A percentile compares a stretch with the other conserved stretches of the same genome.
Evolutionary conservation across 331 rosid genomes (phyloP).

Genomic region (Telfairia occidentalis): DNA sequence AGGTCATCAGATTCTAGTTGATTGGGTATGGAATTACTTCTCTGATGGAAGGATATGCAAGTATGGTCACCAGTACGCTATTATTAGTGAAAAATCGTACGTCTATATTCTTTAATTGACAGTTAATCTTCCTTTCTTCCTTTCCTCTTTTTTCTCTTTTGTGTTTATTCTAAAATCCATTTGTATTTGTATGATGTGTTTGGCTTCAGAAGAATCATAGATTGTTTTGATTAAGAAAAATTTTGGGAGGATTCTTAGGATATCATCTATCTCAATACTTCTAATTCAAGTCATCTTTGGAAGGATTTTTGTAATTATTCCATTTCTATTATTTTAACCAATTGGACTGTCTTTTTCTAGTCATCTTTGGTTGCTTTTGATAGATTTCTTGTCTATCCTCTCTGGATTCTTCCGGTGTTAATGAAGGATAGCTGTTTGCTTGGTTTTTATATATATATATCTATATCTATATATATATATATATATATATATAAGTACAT

Average conservation of each 20-base stretch:
- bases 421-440: background rate
- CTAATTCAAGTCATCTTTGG: background rate
- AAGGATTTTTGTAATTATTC: background rate
- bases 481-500: background rate
- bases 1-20: conserved; percentile 59
- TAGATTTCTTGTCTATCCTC: background rate
- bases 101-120: conserved; percentile 23
- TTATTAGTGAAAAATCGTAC: conserved; percentile 51
- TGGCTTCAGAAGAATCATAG: no score
- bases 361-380: background rate
- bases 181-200: background rate
- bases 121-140: background rate
- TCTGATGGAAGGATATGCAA: conserved; percentile 31
- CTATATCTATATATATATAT: no score
- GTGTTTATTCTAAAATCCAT: background rate
- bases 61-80: conserved; percentile 24
- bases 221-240: background rate
- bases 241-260: background rate
- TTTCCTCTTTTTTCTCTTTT: background rate
- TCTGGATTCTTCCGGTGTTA: background rate
- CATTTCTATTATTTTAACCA: background rate
- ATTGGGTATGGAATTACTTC: conserved; percentile 83
- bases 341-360: background rate
- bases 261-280: background rate
- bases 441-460: background rate